phyloP scores from a whole-genome alignment of 176 grass and related monocot species.

The Musa acuminata region DNA sequence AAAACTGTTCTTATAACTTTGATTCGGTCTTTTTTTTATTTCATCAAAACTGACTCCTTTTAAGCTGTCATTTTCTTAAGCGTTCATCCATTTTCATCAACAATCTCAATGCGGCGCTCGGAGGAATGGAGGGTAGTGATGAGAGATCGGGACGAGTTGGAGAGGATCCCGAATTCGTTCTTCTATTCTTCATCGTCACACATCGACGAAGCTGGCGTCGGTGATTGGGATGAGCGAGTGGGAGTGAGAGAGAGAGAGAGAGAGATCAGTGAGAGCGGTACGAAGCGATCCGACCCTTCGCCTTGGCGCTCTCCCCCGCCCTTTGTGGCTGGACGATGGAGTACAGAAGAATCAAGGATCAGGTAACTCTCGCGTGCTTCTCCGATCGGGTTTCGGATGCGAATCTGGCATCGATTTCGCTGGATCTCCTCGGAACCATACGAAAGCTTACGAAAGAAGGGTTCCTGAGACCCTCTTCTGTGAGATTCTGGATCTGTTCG shows the following conservation, averaged over 20 bases:
- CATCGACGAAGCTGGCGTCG: neutral
- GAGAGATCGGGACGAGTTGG: neutral
- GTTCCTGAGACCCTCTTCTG: neutral
- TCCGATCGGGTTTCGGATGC: neutral
- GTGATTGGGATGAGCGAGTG: neutral
- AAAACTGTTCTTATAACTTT: too few species aligned
- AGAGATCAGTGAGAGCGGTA: too few species aligned
- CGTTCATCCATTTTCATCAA: too few species aligned
- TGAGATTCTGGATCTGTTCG: neutral
- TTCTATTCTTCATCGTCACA: neutral
- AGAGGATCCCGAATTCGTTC: neutral
- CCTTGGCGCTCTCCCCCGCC: neutral
- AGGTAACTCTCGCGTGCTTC: constrained; percentile 26
- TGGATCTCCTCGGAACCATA: neutral
- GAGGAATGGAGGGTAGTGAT: neutral
- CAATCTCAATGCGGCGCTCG: too few species aligned
- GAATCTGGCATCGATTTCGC: constrained; percentile 12
- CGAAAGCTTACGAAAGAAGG: neutral
- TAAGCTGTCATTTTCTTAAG: too few species aligned
- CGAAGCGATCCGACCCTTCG: neutral
- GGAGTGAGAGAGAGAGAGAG: neutral
- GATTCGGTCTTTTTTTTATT: too few species aligned
- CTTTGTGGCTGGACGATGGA: constrained; percentile 21
- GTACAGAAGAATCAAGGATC: constrained; percentile 49
- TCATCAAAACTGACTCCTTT: too few species aligned